These are phyloP conservation scores for Poteriospumella lacustris DNA, from an alignment of 108 stramenopile species.

Conservation along the genomic window DNA sequence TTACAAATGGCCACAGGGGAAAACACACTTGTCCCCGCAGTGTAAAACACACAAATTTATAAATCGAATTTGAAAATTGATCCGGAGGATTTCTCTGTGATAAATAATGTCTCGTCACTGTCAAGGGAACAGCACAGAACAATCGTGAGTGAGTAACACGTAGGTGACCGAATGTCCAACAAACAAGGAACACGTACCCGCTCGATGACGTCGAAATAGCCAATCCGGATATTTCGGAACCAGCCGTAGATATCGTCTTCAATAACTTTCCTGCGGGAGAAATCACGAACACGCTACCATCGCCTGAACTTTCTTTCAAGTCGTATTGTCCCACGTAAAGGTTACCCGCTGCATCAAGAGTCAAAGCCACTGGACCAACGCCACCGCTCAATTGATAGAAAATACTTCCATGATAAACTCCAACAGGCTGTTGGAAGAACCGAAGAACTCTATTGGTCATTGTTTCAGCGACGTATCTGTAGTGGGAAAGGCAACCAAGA, in stretches of 20 bases:
- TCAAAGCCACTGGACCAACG: slow-evolving; percentile 11
- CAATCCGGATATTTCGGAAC: slow-evolving; percentile 11
- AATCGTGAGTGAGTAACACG: too few species aligned
- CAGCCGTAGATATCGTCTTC: not conserved
- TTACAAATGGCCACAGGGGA: too few species aligned
- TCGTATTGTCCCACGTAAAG: slow-evolving; percentile 24
- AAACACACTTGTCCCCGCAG: too few species aligned
- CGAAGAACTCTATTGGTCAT: not conserved
- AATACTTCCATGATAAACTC: slow-evolving; percentile 28
- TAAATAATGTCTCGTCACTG: not conserved
- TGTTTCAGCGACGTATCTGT: slow-evolving; percentile 23
- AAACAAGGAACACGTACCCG: slow-evolving; percentile 12
- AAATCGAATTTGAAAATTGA: slow-evolving; percentile 15
- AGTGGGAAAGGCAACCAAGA: not conserved
- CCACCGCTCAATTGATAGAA: slow-evolving; percentile 19
- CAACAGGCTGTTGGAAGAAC: slow-evolving; percentile 17
- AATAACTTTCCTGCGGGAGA: not conserved
- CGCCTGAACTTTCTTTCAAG: slow-evolving; percentile 1
- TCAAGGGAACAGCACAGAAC: too few species aligned
- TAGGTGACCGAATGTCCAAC: too few species aligned
- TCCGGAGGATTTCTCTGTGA: slow-evolving; percentile 20
- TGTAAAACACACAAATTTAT: too few species aligned
- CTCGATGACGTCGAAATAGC: too few species aligned
- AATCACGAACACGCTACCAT: slow-evolving; percentile 13
- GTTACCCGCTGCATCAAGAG: not conserved